These are phyloP conservation scores for Coemansia sp. DNA, from an alignment of 192 early-diverging fungal genomes.

Conservation along the genomic window DNA sequence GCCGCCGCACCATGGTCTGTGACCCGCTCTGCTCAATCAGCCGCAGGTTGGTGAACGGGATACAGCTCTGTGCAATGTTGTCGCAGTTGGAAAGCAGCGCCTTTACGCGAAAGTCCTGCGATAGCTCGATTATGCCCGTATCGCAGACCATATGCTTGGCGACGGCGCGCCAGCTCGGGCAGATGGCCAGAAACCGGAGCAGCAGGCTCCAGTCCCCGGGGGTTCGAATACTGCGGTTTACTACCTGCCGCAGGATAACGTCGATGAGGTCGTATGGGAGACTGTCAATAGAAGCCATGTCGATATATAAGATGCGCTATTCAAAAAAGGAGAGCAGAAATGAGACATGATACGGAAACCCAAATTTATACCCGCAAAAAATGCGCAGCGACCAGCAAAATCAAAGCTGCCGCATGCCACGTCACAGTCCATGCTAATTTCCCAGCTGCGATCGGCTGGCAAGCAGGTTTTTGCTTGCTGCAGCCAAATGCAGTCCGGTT, in stretches of 20 bases:
- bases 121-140: slow-evolving; percentile 6
- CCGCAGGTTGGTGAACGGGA: slow-evolving; percentile 2
- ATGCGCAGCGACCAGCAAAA: too few relatives aligned
- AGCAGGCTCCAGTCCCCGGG: slow-evolving; percentile 1
- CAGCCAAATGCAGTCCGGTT: too few relatives aligned
- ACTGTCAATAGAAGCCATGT: not conserved
- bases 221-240: not conserved
- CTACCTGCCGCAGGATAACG: not conserved
- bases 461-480: too few relatives aligned
- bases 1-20: not conserved
- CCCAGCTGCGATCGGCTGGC: too few relatives aligned
- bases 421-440: too few relatives aligned
- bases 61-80: not conserved
- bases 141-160: not conserved
- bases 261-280: not conserved
- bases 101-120: not conserved
- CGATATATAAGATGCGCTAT: not conserved
- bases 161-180: slow-evolving; percentile 3
- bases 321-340: not conserved
- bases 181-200: not conserved
- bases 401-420: too few relatives aligned
- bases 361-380: too few relatives aligned
- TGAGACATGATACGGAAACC: not conserved
- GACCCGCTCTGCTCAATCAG: slow-evolving; percentile 2
- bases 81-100: not conserved